Evolutionary conservation across 805 yeast genomes (phyloP).

Genomic region (Blastobotrys peoriensis): DNA sequence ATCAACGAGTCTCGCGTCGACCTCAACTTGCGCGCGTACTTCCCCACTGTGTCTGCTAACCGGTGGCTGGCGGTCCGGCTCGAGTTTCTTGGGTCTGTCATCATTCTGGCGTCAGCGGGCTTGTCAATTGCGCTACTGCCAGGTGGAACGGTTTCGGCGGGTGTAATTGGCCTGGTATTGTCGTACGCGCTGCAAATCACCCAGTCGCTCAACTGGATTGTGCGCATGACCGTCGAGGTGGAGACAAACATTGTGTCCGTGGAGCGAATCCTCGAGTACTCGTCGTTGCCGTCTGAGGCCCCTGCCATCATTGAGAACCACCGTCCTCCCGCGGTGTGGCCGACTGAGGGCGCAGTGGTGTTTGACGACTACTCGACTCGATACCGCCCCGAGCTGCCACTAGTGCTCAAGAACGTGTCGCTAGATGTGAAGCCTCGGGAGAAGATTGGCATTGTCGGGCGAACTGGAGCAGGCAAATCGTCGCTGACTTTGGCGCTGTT

Average conservation of each 20-base stretch:
- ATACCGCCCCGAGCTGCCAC: slow-evolving; percentile 75
- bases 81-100: slow-evolving; percentile 83
- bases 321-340: slow-evolving; percentile 73
- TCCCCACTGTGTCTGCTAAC: slow-evolving; percentile 87
- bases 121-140: slow-evolving; percentile 66
- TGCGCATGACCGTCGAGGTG: slow-evolving; percentile 97
- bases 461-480: slow-evolving; percentile 96
- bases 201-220: slow-evolving; percentile 93
- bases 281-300: slow-evolving; percentile 78
- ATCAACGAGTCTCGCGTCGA: slow-evolving; percentile 58
- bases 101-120: slow-evolving; percentile 81
- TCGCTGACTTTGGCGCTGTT: slow-evolving; percentile 79
- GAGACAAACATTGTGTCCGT: slow-evolving; percentile 97
- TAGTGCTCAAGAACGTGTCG: slow-evolving; percentile 64
- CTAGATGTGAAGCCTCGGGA: slow-evolving; percentile 65
- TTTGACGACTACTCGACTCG: slow-evolving; percentile 75
- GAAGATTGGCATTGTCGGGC: slow-evolving; percentile 91
- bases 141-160: slow-evolving; percentile 72
- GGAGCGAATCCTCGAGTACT: slow-evolving; percentile 87
- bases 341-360: slow-evolving; percentile 57
- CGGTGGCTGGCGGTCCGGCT: slow-evolving; percentile 97
- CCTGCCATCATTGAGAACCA: slow-evolving; percentile 56
- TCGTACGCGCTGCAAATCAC: slow-evolving; percentile 92
- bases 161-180: slow-evolving; percentile 88
- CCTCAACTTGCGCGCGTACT: slow-evolving; percentile 83